A percentile compares a stretch with the other conserved stretches of the same genome.
Evolutionary conservation across 805 yeast species (phyloP).

Genomic region (Saturnispora zaruensis): DNA sequence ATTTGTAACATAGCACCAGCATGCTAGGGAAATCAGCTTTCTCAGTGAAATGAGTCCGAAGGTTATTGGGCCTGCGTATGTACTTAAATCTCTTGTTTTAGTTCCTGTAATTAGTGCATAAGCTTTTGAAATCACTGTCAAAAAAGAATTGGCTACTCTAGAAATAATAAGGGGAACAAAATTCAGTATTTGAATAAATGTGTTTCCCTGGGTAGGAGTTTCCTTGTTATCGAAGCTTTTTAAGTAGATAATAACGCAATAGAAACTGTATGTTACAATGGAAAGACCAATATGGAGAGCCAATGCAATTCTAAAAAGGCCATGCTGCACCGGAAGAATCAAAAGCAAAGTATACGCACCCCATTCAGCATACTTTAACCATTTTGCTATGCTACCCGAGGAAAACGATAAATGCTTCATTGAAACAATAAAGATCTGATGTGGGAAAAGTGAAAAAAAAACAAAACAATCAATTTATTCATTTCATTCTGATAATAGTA

Average conservation of each 20-base stretch:
- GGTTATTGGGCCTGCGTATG: constrained; percentile 17
- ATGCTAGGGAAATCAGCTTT: constrained; percentile 22
- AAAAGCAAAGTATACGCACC: constrained; percentile 10
- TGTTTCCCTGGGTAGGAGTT: constrained; percentile 12
- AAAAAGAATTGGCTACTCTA: constrained; percentile 14
- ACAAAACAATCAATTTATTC: neutral
- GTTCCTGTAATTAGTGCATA: constrained; percentile 1
- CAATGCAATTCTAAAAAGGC: constrained; percentile 23
- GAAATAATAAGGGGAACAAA: constrained; percentile 21
- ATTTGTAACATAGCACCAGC: constrained; percentile 23
- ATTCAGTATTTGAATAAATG: constrained; percentile 15
- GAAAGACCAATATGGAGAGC: constrained; percentile 25
- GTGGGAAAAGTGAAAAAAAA: neutral
- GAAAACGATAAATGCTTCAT: constrained; percentile 3
- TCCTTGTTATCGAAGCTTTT: constrained; percentile 13
- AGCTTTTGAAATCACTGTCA: constrained; percentile 8
- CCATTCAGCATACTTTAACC: constrained; percentile 13
- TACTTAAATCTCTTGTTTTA: neutral
- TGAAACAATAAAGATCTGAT: neutral
- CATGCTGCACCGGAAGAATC: constrained; percentile 18
- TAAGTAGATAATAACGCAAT: constrained; percentile 20
- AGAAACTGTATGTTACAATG: constrained; percentile 14
- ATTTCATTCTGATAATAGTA: neutral
- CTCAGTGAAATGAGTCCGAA: constrained; percentile 22
- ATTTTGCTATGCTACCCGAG: constrained; percentile 13